Evolutionary conservation across 2,329 filamentous ascomycete species (phyloP), one percentile per base, ranked within the genome.

Genomic region (Thermoascus crustaceus): DNA sequence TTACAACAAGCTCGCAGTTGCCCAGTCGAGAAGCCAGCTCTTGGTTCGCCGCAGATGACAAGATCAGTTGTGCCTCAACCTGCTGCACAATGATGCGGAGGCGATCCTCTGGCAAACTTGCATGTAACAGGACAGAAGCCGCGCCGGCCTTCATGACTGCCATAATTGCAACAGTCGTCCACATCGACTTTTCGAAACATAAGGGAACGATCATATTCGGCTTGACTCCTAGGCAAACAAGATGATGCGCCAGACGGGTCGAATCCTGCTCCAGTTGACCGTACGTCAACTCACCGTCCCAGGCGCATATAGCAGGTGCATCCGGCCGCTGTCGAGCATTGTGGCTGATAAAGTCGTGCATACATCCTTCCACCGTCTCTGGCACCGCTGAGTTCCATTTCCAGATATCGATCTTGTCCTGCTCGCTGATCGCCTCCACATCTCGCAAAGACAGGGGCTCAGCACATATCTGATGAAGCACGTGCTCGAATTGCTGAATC

Each of bases 151-250:
- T 48, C 40, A 48, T 43, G 4, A 43, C 43, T 8, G 39, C 47
- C 7, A 49, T 31, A 14, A 49, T 29, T 8, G 36, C 41, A 22
- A 49, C 34, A 21, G 43, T 36, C n/a, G 43, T 45, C 45, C 45
- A 49, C 21, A 26, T 39, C 16, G 47, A 49, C 30, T 49, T 49
- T 24, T 48, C 45, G 27, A 49, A 49, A 30, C 45, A 49, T 2
- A 46, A 6, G 5, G 42, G 46, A 8, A 49, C 23, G n/a, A 41
- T 25, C 18, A 36, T 40, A 7, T 41, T 36, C 8, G 55, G 30
- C 11, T 49, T 42, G 23, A 60, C 43, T 30, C 55, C 53, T 22
- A 52, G 46, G 2, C 45, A 49, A 6, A 40, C 42, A 10, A 59
- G 42, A 19, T 52, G 45, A 25, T 50, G 46, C 9, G 51, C 46